Percentiles rank a stretch among this genome's conserved stretches.
phyloP scores from a whole-genome alignment of 2,329 filamentous ascomycete species.

The Pyrenophora seminiperda region DNA sequence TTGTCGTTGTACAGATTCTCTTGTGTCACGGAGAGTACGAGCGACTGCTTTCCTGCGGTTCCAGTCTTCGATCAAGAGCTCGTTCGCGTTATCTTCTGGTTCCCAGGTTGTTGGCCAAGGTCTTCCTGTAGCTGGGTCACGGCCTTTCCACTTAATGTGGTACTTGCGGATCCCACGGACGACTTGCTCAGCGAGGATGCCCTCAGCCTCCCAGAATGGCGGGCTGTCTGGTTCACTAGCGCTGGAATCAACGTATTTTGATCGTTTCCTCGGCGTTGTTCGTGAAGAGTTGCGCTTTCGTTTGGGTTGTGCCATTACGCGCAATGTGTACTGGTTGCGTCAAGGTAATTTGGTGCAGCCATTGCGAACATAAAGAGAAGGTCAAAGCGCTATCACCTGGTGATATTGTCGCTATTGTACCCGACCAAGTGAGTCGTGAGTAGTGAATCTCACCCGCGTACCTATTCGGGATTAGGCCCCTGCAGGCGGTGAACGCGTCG shows the following conservation, averaged over 20 bases:
- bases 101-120: slow-evolving; percentile 60
- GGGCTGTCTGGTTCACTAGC: slow-evolving; percentile 3
- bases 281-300: slow-evolving; percentile 24
- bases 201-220: slow-evolving; percentile 14
- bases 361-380: slow-evolving; percentile 23
- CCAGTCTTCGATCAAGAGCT: slow-evolving; percentile 43
- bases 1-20: background rate
- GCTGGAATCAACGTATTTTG: slow-evolving; percentile 19
- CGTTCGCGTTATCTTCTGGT: slow-evolving; percentile 43
- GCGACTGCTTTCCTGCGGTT: slow-evolving; percentile 14
- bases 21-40: no score
- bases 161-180: slow-evolving; percentile 49
- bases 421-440: slow-evolving; percentile 1
- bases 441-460: background rate
- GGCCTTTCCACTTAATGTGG: slow-evolving; percentile 61
- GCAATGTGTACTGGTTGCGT: slow-evolving; percentile 17
- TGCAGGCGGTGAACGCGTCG: background rate
- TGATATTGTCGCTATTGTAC: background rate
- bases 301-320: slow-evolving; percentile 38
- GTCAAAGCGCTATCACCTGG: background rate
- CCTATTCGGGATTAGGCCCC: background rate
- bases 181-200: slow-evolving; percentile 23
- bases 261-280: slow-evolving; percentile 24
- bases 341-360: slow-evolving; percentile 13
- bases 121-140: slow-evolving; percentile 55